These are phyloP conservation scores for Coemansia sp. DNA, from an alignment of 192 early-diverging fungal species.

Conservation along the genomic window DNA sequence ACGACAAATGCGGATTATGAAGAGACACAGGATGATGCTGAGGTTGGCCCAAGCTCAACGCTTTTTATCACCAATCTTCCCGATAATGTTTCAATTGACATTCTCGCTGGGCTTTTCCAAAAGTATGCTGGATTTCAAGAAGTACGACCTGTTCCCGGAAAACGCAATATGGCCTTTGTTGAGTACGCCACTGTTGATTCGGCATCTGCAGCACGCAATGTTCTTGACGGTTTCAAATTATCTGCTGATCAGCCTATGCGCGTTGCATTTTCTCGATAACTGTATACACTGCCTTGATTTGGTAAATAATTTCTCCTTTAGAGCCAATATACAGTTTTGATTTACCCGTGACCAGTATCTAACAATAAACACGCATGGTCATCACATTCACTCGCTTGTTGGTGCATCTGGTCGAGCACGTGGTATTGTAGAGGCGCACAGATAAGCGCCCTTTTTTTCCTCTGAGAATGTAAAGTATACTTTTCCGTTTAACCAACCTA, in stretches of 20 bases:
- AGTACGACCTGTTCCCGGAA: constrained; percentile 38
- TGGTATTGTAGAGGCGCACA: not conserved
- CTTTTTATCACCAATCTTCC: constrained; percentile 52
- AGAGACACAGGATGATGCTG: not conserved
- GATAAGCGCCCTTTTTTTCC: not conserved
- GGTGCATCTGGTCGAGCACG: not conserved
- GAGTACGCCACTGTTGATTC: constrained; percentile 38
- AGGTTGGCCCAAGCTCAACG: constrained; percentile 19
- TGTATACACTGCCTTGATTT: not conserved
- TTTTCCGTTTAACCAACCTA: not conserved
- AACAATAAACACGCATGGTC: not conserved
- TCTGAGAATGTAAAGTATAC: not conserved
- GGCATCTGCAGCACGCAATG: constrained; percentile 37
- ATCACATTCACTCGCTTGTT: not conserved
- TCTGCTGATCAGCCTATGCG: constrained; percentile 35
- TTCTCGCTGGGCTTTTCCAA: constrained; percentile 45
- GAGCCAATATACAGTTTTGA: not conserved
- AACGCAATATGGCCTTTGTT: constrained; percentile 43
- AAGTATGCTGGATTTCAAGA: constrained; percentile 49
- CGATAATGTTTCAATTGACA: constrained; percentile 23
- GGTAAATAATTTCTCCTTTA: not conserved
- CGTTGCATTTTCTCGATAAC: constrained; percentile 39
- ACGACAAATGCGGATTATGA: not conserved
- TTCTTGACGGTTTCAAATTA: constrained; percentile 46
- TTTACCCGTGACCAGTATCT: not conserved